Evolutionary conservation across 2,329 filamentous ascomycete genomes (phyloP).

Genomic region (Endoconidiophora polonica): DNA sequence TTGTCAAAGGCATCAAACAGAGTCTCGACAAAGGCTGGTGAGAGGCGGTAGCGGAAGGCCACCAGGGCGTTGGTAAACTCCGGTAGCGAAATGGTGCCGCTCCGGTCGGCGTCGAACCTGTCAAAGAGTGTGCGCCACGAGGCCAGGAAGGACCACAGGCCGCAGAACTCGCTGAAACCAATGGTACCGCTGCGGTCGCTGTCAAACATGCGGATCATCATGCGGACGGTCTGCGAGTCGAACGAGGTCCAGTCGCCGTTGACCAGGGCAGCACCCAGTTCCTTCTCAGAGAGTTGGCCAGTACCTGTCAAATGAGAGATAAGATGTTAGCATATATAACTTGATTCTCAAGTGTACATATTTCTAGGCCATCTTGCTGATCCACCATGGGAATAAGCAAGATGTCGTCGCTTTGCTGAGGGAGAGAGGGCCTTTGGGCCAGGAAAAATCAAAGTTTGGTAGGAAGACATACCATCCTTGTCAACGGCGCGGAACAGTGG

Average conservation of each 20-base stretch:
- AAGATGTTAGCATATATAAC: background rate
- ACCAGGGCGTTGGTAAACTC: slow-evolving; percentile 86
- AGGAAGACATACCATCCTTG: slow-evolving; percentile 45
- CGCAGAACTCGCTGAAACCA: slow-evolving; percentile 90
- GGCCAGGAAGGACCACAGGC: slow-evolving; percentile 86
- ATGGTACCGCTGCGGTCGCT: slow-evolving; percentile 77
- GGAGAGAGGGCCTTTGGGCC: background rate
- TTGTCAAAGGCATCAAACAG: slow-evolving; percentile 85
- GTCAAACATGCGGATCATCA: slow-evolving; percentile 99
- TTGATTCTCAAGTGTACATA: no score
- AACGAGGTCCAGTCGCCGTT: slow-evolving; percentile 95
- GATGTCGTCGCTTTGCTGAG: no score
- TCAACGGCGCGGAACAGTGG: slow-evolving; percentile 85
- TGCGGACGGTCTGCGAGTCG: slow-evolving; percentile 81
- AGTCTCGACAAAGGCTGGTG: slow-evolving; percentile 63
- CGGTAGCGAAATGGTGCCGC: slow-evolving; percentile 66
- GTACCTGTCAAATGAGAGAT: slow-evolving; percentile 31
- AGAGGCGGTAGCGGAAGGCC: slow-evolving; percentile 85
- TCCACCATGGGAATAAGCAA: no score
- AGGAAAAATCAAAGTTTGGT: background rate
- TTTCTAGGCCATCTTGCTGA: no score
- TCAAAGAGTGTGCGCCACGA: slow-evolving; percentile 92
- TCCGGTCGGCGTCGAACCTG: slow-evolving; percentile 77
- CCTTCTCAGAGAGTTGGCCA: slow-evolving; percentile 68
- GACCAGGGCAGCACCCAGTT: slow-evolving; percentile 78